Percentiles rank a stretch among this genome's conserved stretches.
Evolutionary conservation across 345 rosid species (phyloP).

Genomic region (Nephelium lappaceum): DNA sequence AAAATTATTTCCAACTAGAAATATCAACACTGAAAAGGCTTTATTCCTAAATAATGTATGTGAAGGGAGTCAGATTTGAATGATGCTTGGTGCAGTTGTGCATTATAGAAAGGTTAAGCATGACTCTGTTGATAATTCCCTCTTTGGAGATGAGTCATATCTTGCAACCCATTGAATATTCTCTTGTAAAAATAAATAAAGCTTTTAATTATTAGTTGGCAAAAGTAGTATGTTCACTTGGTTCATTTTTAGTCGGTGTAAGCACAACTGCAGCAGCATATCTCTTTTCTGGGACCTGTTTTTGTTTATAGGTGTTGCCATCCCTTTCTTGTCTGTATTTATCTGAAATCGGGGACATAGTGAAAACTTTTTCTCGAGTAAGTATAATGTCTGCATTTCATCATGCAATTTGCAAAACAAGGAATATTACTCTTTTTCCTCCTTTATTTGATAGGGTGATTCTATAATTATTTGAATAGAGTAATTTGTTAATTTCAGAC

Average conservation of each 20-base stretch:
- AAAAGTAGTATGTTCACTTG: not conserved
- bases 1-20: not conserved
- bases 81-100: not conserved
- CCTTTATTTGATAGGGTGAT: not conserved
- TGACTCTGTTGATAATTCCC: not conserved
- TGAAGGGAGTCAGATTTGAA: not conserved
- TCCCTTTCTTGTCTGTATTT: not conserved
- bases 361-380: not conserved
- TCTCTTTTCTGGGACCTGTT: not conserved
- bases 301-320: not conserved
- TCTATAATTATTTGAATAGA: too few species aligned
- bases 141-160: too few species aligned
- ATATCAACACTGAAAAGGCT: too few species aligned
- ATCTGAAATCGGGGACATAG: not conserved
- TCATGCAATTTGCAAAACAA: not conserved
- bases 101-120: not conserved
- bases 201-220: not conserved
- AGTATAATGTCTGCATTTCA: not conserved
- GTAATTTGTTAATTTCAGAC: not conserved
- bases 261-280: not conserved
- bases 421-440: not conserved
- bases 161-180: not conserved
- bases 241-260: not conserved
- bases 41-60: not conserved
- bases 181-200: not conserved